Percentiles rank a stretch among this genome's conserved stretches.
These are phyloP conservation scores for Termitomyces sp. DNA, from an alignment of 768 basidiomycete genomes.

Conservation along the genomic window DNA sequence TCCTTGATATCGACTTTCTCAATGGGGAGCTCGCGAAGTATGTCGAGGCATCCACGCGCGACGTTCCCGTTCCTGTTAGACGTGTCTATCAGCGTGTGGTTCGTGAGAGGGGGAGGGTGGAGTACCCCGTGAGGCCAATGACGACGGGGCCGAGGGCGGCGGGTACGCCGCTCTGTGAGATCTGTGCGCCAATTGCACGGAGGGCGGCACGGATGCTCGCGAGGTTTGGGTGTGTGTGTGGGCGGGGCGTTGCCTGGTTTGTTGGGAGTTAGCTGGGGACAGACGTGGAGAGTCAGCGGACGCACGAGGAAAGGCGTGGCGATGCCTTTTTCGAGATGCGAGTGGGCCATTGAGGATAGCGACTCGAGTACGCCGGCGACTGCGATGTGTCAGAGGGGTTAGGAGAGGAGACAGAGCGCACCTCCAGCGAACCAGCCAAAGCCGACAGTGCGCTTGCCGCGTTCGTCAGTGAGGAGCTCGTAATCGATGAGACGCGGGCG, in stretches of 20 bases:
- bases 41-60: background rate
- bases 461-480: constrained; percentile 62
- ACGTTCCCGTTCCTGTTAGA: background rate
- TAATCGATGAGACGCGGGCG: constrained; percentile 70
- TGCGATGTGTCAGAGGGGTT: no score
- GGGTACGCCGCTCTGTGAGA: background rate
- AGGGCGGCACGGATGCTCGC: background rate
- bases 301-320: background rate
- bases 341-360: background rate
- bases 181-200: background rate
- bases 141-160: background rate
- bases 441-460: constrained; percentile 75
- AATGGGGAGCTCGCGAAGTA: background rate
- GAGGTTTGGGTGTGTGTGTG: background rate
- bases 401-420: constrained; percentile 22
- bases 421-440: constrained; percentile 95
- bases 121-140: background rate
- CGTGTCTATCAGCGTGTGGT: background rate
- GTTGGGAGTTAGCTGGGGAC: background rate
- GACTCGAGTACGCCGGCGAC: background rate
- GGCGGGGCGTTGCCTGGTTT: background rate
- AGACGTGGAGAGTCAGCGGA: background rate
- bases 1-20: background rate
- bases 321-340: background rate
- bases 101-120: background rate